Evolutionary conservation across 106 monocot species (phyloP), one percentile per base, ranked within the genome.

Genomic region (Vanilla planifolia): DNA sequence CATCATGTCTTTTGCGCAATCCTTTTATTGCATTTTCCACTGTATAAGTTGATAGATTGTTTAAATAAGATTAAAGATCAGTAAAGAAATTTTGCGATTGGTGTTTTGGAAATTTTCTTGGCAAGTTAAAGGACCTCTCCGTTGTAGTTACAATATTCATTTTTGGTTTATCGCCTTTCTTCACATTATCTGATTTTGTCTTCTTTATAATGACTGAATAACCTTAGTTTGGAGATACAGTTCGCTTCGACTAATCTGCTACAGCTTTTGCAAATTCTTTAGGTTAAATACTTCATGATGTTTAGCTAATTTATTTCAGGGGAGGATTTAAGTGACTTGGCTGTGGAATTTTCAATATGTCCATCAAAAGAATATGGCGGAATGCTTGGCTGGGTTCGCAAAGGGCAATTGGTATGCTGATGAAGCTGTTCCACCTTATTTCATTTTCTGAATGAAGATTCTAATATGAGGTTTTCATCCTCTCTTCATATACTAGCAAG

Each of bases 331-430:
- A 98, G 96, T 73, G 96, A 98, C 59, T 79, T 98, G 64, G 96
- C 91, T 39, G 70, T 79, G 41, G 88, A 91, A 65, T 75, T 77
- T 62, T 98, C 96, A 25, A 55, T 76, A 21, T 98, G 96, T 39
- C 96, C 96, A 24, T 98, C 96, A 52, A 98, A 91, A 73, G 84
- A 88, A 79, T 85, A 75, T 70, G 96, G 96, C 30, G 91, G 91
- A 21, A 91, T 98, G 91, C 79, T 98, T 43, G 91, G 96, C 29
- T 98, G 96, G 91, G 78, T 88, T 35, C 80, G 85, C 28, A 84
- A 67, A 77, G 91, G 91, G 34, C 91, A 98, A 71, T 91, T 79
- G 79, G 96, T 98, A 90, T 67, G 63, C 51, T 34, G 27, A 30
- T 8, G 16, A 33, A 33, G 7, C 10, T 39, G 30, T 9, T 15